These are phyloP conservation scores for Solanum chilense DNA, from an alignment of 257 asterid genomes.

Conservation along the genomic window DNA sequence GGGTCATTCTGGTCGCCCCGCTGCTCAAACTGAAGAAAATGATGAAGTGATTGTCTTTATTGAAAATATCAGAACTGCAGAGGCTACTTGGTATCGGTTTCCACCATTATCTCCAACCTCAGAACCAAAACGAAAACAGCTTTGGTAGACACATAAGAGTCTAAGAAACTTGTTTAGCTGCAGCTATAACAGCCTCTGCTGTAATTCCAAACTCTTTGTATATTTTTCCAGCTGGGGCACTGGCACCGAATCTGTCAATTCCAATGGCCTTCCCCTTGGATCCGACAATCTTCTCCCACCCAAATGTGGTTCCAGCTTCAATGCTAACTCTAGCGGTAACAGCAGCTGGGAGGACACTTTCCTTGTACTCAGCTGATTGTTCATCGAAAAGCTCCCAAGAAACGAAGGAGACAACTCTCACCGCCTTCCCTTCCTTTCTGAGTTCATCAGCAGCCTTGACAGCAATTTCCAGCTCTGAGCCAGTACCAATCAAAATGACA, in stretches of 20 bases:
- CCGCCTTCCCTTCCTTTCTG: slow-evolving; percentile 68
- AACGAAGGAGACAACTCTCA: slow-evolving; percentile 68
- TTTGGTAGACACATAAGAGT: background rate
- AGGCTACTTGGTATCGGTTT: background rate
- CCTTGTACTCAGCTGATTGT: slow-evolving; percentile 60
- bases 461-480: slow-evolving; percentile 77
- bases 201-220: slow-evolving; percentile 73
- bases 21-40: slow-evolving; percentile 11
- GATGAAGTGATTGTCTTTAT: slow-evolving; percentile 15
- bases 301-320: slow-evolving; percentile 70
- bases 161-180: slow-evolving; percentile 43
- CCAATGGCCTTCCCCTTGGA: slow-evolving; percentile 64
- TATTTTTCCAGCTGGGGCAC: slow-evolving; percentile 72
- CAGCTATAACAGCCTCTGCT: slow-evolving; percentile 57
- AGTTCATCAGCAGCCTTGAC: slow-evolving; percentile 68
- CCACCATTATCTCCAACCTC: background rate
- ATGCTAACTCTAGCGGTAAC: slow-evolving; percentile 77
- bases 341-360: slow-evolving; percentile 48
- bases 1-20: slow-evolving; percentile 15
- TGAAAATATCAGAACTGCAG: slow-evolving; percentile 12
- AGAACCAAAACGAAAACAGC: background rate
- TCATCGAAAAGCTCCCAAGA: slow-evolving; percentile 79
- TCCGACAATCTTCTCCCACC: slow-evolving; percentile 63
- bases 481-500: slow-evolving; percentile 68
- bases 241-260: slow-evolving; percentile 62